These are phyloP conservation scores for Alternaria sp. DNA, from an alignment of 2,329 filamentous ascomycete species.

Conservation along the genomic window DNA sequence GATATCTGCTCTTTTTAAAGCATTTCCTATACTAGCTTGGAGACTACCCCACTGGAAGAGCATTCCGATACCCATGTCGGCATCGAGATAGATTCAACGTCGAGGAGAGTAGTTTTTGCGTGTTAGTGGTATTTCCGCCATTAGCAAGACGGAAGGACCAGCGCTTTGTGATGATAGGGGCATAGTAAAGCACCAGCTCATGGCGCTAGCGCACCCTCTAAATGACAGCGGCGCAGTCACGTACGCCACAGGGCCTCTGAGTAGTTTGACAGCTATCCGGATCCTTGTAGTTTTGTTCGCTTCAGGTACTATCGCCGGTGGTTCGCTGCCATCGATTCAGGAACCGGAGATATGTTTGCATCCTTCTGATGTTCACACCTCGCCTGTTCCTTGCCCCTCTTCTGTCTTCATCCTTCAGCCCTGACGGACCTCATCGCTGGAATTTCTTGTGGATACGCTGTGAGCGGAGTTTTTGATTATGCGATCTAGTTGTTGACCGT, in stretches of 20 bases:
- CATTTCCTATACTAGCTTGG: neutral
- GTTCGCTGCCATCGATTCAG: neutral
- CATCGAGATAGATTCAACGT: neutral
- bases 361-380: neutral
- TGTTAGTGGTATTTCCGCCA: conserved; percentile 7
- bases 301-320: neutral
- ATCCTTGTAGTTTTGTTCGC: neutral
- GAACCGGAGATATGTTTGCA: neutral
- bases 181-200: neutral
- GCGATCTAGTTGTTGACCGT: neutral
- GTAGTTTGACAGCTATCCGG: neutral
- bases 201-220: conserved; percentile 5
- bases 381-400: neutral
- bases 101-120: neutral
- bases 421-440: neutral
- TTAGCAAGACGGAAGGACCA: conserved; percentile 1
- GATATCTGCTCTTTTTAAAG: neutral
- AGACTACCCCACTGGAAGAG: neutral
- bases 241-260: neutral
- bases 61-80: conserved; percentile 1
- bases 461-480: neutral
- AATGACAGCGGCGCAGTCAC: neutral
- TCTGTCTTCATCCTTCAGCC: neutral
- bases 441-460: neutral
- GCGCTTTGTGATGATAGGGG: conserved; percentile 1